Evolutionary conservation across 1,139 yeast species (phyloP), one percentile per base, ranked within the genome.

Genomic region (Diutina catenulata): DNA sequence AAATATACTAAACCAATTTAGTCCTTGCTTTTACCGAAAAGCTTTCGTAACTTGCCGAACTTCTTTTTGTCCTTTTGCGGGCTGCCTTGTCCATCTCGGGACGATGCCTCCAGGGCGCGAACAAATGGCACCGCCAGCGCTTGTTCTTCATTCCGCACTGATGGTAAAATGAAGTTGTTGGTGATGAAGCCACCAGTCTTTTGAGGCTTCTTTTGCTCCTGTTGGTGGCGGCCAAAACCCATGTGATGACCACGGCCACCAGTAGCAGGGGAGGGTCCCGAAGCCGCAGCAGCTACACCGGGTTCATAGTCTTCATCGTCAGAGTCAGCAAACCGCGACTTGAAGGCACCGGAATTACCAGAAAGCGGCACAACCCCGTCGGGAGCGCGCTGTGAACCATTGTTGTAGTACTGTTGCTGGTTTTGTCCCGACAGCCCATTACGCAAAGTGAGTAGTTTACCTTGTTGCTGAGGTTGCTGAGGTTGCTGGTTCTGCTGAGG

Each of bases 311-410:
- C 37, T 36, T 57, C 68, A 9, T 60, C 68, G 31, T 74, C 79
- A 7, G 81, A 74, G 50, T 76, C 81, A 5, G 59, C 61, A 42
- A 74, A 68, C 46, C 82, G 61, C 1, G 83, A 75, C 28, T 50
- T 52, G 41, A 57, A 55, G 16, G 40, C 16, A 10, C 28, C 25
- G 14, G 22, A 10, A 22, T 22, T n/a, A n/a, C n/a, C 18, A 15
- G 23, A 5, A n/a, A 21, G 21, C 10, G 23, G 35, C 16, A n/a
- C 35, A 24, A 13, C 10, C 28, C n/a, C 28, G 28, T 25, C 15
- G 18, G 16, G 7, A 8, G 5, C 21, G 11, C 19, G 22, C 21
- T 14, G 18, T 11, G 32, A 26, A 15, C 23, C 23, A 18, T 5
- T n/a, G n/a, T 9, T n/a, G 15, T 10, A 4, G 24, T 19, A 23